Evolutionary conservation across 2,329 filamentous ascomycete genomes (phyloP).

Genomic region (Trichoderma gracile): DNA sequence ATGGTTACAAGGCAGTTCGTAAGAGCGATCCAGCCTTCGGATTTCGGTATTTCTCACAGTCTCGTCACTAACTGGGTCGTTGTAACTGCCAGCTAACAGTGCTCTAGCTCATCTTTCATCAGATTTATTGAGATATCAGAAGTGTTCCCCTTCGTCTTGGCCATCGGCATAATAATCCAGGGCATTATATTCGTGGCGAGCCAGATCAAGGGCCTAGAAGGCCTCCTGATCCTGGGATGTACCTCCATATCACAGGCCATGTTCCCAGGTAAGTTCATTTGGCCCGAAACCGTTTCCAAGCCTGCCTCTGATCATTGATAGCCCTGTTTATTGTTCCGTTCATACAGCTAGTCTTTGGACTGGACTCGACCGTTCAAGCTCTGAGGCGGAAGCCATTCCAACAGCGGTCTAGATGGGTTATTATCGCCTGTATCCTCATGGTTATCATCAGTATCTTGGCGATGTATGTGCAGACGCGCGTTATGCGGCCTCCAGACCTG

Average conservation of each 20-base stretch:
- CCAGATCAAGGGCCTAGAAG: conserved; percentile 56
- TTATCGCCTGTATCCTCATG: conserved; percentile 37
- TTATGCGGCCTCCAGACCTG: conserved; percentile 56
- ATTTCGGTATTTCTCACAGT: conserved; percentile 42
- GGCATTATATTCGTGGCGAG: conserved; percentile 58
- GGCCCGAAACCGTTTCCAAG: not conserved
- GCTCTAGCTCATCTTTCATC: conserved; percentile 41
- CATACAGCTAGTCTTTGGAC: conserved; percentile 64
- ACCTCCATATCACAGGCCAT: conserved; percentile 56
- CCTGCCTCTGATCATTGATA: conserved; percentile 38
- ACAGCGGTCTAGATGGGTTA: conserved; percentile 59
- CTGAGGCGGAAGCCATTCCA: conserved; percentile 58
- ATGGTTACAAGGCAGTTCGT: conserved; percentile 52
- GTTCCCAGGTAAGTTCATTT: conserved; percentile 54
- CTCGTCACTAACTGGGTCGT: not conserved
- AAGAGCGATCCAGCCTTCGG: conserved; percentile 44
- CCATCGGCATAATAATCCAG: conserved; percentile 59
- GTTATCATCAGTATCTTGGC: conserved; percentile 50
- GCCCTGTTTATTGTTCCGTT: conserved; percentile 68
- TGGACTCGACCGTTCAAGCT: conserved; percentile 61
- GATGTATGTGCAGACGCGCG: conserved; percentile 60
- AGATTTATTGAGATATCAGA: conserved; percentile 51
- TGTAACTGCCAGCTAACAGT: not conserved
- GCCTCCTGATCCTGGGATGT: conserved; percentile 55
- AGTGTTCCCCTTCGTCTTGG: conserved; percentile 57